These are phyloP conservation scores for Colletotrichum ledebouriae DNA, from an alignment of 2,329 filamentous ascomycete species.

Conservation along the genomic window DNA sequence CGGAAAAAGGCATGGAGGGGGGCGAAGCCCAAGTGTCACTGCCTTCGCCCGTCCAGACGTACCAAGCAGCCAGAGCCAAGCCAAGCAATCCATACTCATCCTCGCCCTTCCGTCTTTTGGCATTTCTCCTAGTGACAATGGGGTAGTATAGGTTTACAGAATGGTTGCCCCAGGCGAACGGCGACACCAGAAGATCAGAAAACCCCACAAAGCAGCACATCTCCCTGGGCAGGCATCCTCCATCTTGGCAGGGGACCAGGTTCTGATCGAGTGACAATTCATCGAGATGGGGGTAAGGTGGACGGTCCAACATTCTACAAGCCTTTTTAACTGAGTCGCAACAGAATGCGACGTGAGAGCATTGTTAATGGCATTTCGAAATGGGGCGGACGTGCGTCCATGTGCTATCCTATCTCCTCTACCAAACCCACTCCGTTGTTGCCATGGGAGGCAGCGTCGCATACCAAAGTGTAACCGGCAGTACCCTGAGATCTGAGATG, in stretches of 20 bases:
- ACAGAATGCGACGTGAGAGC: background rate
- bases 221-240: slow-evolving; percentile 17
- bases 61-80: background rate
- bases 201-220: background rate
- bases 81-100: slow-evolving; percentile 15
- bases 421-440: background rate
- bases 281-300: slow-evolving; percentile 20
- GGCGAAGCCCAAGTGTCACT: slow-evolving; percentile 1
- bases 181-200: slow-evolving; percentile 1
- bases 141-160: background rate
- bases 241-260: slow-evolving; percentile 32
- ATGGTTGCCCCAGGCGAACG: slow-evolving; percentile 7
- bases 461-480: slow-evolving; percentile 26
- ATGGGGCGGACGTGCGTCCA: slow-evolving; percentile 23
- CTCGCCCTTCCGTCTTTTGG: background rate
- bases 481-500: slow-evolving; percentile 31
- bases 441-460: slow-evolving; percentile 16
- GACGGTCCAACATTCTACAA: background rate
- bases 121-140: background rate
- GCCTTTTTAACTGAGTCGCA: background rate
- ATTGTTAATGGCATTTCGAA: slow-evolving; percentile 11
- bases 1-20: background rate
- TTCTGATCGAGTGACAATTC: slow-evolving; percentile 5
- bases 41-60: background rate
- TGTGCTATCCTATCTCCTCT: slow-evolving; percentile 8